These are phyloP conservation scores for Gossypium davidsonii DNA, from an alignment of 441 rosid genomes.

Conservation along the genomic window DNA sequence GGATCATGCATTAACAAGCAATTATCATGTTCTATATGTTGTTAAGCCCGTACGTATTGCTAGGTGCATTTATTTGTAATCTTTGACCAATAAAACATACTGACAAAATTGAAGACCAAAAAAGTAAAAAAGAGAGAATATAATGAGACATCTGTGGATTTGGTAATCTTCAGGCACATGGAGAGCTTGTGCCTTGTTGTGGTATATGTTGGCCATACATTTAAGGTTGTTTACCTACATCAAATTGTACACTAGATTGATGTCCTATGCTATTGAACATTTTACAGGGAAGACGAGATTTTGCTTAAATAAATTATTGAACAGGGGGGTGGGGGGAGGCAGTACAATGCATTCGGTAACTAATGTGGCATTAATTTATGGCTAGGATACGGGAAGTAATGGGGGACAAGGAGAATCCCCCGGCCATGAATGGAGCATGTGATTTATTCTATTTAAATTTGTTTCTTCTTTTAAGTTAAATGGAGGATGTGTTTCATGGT, in stretches of 20 bases:
- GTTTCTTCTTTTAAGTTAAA: no score
- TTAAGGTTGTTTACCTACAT: neutral
- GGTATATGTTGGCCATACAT: neutral
- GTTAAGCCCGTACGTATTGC: neutral
- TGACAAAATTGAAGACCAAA: neutral
- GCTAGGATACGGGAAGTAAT: neutral
- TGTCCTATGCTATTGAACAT: neutral
- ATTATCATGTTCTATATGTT: neutral
- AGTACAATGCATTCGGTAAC: conserved; percentile 1
- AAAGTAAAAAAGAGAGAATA: neutral
- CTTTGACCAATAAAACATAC: neutral
- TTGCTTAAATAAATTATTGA: neutral
- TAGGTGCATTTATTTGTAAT: neutral
- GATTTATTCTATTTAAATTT: neutral
- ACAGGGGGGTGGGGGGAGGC: neutral
- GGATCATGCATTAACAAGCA: neutral
- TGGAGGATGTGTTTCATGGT: no score
- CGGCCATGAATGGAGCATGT: neutral
- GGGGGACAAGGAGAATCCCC: conserved; percentile 3
- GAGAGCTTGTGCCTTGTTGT: neutral
- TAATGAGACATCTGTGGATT: neutral
- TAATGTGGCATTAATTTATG: neutral
- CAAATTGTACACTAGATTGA: neutral
- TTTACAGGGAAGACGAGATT: neutral
- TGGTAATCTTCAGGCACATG: neutral